Evolutionary conservation across 108 stramenopile species (phyloP), one percentile per base, ranked within the genome.

Genomic region (Cyclotella kingstonii): DNA sequence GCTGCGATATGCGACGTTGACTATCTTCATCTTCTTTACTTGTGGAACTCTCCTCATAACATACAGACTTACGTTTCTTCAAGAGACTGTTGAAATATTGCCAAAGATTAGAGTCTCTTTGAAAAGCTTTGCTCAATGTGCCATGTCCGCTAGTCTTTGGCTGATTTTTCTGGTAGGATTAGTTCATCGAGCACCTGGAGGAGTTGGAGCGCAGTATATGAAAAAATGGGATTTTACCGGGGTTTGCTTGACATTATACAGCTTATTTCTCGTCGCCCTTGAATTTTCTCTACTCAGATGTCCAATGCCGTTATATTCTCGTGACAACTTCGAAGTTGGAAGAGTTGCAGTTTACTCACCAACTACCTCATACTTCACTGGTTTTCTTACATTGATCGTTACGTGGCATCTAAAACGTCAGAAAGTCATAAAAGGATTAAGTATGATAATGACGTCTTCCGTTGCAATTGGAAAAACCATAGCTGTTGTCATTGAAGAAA

Each of bases 11-110:
- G 53, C 85, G 12, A 27, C 59, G 3, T 68, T 91, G 30, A 74
- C 85, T 34, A 65, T 87, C 23, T 91, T 91, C 66, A 86, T 91
- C 19, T 33, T 81, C 19, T 81, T 84, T 56, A 83, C 89, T 2
- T 42, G 70, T 5, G 69, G 68, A 10, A 57, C 85, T 15, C 77
- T 87, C 11, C 25, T 82, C 3, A 84, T 86, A 23, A 59, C 67
- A 38, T 91, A 91, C 54, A 81, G 89, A n/a, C 78, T 84, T 43
- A 85, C 84, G 11, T 83, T 80, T 43, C 50, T 71, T n/a, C 63
- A 51, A 14, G 64, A 86, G 44, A 58, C 41, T 5, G 59, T 87
- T 0, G 71, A 81, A 10, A 57, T 86, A 39, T 56, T 76, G 0
- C 59, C 62, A 11, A 76, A 82, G 18, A 52, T 71, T 14, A 42